phyloP scores from a whole-genome alignment of 257 asterid species.

The Ballota nigra region DNA sequence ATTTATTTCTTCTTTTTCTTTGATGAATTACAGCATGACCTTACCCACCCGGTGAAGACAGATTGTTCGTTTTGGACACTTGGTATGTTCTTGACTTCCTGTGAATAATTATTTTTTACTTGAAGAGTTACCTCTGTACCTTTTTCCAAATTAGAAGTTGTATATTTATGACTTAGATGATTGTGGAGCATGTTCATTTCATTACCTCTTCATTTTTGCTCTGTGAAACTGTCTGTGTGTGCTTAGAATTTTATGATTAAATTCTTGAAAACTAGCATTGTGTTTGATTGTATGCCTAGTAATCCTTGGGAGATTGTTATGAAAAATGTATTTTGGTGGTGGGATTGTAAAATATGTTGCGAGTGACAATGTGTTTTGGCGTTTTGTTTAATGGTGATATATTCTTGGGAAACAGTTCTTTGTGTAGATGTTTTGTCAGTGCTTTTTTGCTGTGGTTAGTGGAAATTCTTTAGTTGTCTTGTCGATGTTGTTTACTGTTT shows the following conservation, averaged over 20 bases:
- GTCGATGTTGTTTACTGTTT: background rate
- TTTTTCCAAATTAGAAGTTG: background rate
- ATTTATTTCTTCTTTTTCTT: conserved; percentile 1
- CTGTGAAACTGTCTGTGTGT: background rate
- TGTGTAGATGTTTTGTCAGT: background rate
- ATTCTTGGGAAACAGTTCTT: background rate
- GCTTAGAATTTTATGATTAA: background rate
- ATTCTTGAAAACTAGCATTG: background rate
- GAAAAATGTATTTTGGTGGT: background rate
- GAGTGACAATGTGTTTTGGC: background rate
- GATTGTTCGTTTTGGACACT: conserved; percentile 96
- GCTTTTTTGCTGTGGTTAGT: background rate
- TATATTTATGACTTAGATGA: background rate
- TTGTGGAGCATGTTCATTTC: background rate
- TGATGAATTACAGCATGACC: conserved; percentile 41
- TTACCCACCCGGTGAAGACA: conserved; percentile 78
- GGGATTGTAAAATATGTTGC: background rate
- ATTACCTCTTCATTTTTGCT: background rate
- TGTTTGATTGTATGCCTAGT: background rate
- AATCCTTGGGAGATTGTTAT: background rate
- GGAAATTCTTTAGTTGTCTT: background rate
- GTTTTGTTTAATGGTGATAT: background rate
- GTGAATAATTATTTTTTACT: background rate
- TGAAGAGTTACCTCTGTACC: background rate
- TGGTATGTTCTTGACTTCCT: conserved; percentile 61